Base-by-base conservation (phyloP, 2,329 filamentous ascomycete species). In the Clonostachys rosea region DNA sequence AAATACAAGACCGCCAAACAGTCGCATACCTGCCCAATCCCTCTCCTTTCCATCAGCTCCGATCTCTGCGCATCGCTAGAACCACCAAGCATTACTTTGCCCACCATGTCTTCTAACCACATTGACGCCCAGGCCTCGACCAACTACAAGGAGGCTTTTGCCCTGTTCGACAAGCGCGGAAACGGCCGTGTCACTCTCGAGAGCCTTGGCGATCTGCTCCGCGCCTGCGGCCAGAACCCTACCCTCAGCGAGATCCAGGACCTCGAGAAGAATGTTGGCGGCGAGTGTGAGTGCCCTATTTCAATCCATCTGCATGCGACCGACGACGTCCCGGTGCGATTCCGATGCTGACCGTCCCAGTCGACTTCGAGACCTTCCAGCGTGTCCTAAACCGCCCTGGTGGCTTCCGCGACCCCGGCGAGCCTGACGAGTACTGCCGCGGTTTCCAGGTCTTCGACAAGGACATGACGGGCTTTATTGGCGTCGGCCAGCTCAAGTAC, bases 131-230 rank as follows among this genome's bases (percentile, higher is more conserved):
- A 86, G 82, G 82, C 82, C 68, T 84, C 80, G 52, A 97, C 92
- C 76, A 97, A 99, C 86, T 99, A 97, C 89, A 97, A 97, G 80
- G 94, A 99, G 86, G 94, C 94, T 59, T 99, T 99, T 74, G 91
- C 91, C 62, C 88, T 99, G 68, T 99, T 97, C 79, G 94, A 99
- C 81, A 97, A 96, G 85, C 92, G 94, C 70, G 94, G 94, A 66
- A 95, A 89, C 66, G 91, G 92, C 65, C 91, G 91, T 60, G 94
- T 97, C 58, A 73, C 87, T 39, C 78, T 91, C 67, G 87, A 92
- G 56, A 87, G 86, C 54, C 83, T 99, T 48, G 94, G 94, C 58
- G 94, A 99, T 68, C 81, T 99, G 51, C 84, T 99, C 56, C 88
- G 94, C 65, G 94, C 94, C 47, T 99, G 94, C 67, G 94, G 94